Percentiles rank a stretch among this genome's conserved stretches.
Evolutionary conservation across 2,329 filamentous ascomycete species (phyloP).

Genomic region (Pseudogymnoascus sp.): DNA sequence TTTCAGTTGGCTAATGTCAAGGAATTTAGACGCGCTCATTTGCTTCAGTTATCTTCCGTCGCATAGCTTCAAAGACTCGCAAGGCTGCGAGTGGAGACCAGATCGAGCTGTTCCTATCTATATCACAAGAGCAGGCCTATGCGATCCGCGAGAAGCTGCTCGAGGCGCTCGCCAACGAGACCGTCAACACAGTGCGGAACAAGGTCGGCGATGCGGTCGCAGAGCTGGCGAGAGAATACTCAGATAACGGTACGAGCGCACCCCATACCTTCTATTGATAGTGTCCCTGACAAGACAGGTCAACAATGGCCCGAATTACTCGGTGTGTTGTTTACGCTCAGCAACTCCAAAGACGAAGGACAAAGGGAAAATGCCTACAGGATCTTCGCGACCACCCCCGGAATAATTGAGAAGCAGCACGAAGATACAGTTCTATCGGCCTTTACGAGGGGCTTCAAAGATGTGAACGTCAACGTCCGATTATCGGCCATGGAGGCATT

Average conservation of each 20-base stretch:
- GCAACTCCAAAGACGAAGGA: conserved; percentile 73
- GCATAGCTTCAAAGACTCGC: conserved; percentile 81
- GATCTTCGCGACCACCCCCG: conserved; percentile 89
- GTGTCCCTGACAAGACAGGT: conserved; percentile 48
- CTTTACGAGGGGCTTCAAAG: conserved; percentile 87
- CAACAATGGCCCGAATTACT: conserved; percentile 87
- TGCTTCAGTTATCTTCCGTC: conserved; percentile 85
- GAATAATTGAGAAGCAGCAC: conserved; percentile 92
- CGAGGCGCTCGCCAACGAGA: conserved; percentile 66
- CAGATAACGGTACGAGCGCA: conserved; percentile 67
- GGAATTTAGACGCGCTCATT: conserved; percentile 71
- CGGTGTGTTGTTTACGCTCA: conserved; percentile 77
- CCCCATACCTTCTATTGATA: conserved; percentile 1
- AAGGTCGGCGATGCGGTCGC: conserved; percentile 98
- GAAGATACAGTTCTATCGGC: conserved; percentile 82
- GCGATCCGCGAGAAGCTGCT: conserved; percentile 80
- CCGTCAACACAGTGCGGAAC: conserved; percentile 69
- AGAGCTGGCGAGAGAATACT: conserved; percentile 89
- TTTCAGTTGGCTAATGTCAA: neutral
- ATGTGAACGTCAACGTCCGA: conserved; percentile 65
- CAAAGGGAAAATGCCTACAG: conserved; percentile 90
- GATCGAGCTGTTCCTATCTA: conserved; percentile 77
- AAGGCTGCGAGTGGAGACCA: conserved; percentile 66
- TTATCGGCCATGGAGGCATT: conserved; percentile 96
- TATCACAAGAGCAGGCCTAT: conserved; percentile 64